phyloP scores from a whole-genome alignment of 2,329 filamentous ascomycete genomes.

The Colletotrichum sp. region DNA sequence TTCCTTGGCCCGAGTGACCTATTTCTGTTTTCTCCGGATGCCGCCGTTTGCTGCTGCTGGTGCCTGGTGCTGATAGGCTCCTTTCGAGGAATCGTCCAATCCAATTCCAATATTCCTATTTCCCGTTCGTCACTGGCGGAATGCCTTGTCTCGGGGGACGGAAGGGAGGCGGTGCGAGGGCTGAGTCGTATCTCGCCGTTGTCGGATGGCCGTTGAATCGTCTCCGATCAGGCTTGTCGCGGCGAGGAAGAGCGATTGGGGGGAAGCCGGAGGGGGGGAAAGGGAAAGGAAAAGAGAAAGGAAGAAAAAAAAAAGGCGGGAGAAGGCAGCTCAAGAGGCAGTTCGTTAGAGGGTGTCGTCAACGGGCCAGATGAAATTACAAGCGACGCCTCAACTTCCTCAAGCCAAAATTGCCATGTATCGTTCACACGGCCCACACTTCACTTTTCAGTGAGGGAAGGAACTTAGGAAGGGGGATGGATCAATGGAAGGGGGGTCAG shows the following conservation, averaged over 20 bases:
- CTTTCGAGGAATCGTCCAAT: neutral
- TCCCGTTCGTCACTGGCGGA: neutral
- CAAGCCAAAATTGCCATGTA: neutral
- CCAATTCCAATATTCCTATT: neutral
- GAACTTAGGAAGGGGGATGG: neutral
- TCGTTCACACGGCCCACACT: conserved; percentile 8
- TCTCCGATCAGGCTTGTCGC: conserved; percentile 20
- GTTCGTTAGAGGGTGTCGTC: conserved; percentile 4
- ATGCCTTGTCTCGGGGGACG: conserved; percentile 9
- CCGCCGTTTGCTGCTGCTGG: neutral
- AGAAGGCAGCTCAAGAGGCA: neutral
- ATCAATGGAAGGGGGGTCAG: conserved; percentile 1
- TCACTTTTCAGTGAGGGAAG: neutral
- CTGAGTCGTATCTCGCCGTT: conserved; percentile 22
- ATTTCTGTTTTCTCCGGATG: neutral
- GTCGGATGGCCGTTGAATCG: conserved; percentile 17
- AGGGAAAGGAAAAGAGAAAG: neutral
- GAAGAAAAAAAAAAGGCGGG: neutral
- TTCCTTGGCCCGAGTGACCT: neutral
- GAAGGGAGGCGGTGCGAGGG: conserved; percentile 17
- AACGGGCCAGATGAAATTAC: conserved; percentile 17
- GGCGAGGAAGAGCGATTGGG: conserved; percentile 8
- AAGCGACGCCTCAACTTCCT: conserved; percentile 14
- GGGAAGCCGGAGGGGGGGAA: neutral
- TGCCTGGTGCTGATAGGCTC: neutral